Evolutionary conservation across 2,329 filamentous ascomycete genomes (phyloP).

Genomic region (Plectosphaerella plurivora): DNA sequence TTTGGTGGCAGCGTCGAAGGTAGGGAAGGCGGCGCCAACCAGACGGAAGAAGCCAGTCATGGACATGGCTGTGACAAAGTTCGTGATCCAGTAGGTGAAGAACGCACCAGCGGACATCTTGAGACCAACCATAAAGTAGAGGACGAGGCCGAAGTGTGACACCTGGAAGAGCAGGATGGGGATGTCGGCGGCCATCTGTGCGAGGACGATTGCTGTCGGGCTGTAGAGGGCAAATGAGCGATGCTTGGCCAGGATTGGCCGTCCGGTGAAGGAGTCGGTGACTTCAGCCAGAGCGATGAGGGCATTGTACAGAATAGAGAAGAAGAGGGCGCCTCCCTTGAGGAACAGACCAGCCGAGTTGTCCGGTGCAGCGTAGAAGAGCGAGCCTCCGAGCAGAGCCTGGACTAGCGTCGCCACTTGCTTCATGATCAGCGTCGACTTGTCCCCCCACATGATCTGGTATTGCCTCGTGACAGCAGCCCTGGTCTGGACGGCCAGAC

Average conservation of each 20-base stretch:
- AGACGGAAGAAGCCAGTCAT: constrained; percentile 75
- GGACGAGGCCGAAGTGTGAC: constrained; percentile 45
- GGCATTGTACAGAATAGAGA: constrained; percentile 55
- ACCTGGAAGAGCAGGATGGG: constrained; percentile 51
- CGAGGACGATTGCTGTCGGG: constrained; percentile 47
- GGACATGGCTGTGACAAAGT: constrained; percentile 56
- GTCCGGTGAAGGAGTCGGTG: constrained; percentile 33
- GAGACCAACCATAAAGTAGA: constrained; percentile 53
- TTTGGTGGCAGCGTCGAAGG: constrained; percentile 52
- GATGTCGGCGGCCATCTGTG: constrained; percentile 48
- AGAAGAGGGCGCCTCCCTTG: constrained; percentile 53
- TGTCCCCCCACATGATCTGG: constrained; percentile 47
- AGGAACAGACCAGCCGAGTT: constrained; percentile 47
- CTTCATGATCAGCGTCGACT: constrained; percentile 38
- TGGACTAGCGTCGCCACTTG: constrained; percentile 46
- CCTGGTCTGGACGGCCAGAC: not conserved
- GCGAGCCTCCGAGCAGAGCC: constrained; percentile 56
- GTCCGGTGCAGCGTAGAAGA: constrained; percentile 49
- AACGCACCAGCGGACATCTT: constrained; percentile 59
- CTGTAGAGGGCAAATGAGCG: constrained; percentile 44
- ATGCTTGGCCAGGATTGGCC: constrained; percentile 43
- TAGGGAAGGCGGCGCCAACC: constrained; percentile 65
- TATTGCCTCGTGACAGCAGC: constrained; percentile 36
- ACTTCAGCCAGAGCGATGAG: constrained; percentile 53
- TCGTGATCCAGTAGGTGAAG: constrained; percentile 72